Evolutionary conservation across 2,329 filamentous ascomycete species (phyloP), one percentile per base, ranked within the genome.

Genomic region (Ilyonectria destructans): DNA sequence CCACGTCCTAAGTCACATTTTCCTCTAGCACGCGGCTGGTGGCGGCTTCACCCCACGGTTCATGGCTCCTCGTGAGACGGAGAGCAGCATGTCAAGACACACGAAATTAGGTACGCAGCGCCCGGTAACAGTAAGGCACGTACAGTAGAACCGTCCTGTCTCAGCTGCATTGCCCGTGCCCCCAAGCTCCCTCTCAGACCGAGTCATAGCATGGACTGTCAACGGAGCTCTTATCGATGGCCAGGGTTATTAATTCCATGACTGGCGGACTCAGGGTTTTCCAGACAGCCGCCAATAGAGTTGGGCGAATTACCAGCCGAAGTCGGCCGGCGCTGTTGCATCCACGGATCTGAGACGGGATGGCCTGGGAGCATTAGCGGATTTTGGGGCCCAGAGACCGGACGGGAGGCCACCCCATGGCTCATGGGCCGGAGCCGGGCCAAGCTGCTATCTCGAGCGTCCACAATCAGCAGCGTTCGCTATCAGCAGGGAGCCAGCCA

Each of bases 221-320:
- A 59, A 29, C 48, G 26, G 58, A 70, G 72, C 72, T 70, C 69
- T 75, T 75, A 75, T 75, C 73, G 56, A 54, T 49, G 46, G 33
- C 62, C 63, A 61, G 62, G 55, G 26, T 45, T 46, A 46, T 65
- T 66, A 71, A 73, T 70, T 68, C 67, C 69, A 74, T 74, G 54
- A 33, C 65, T 46, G 62, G 65, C 37, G 55, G 61, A 59, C 40
- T 64, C 65, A 43, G 31, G 61, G 70, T 40, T 65, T 48, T 65
- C 48, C 48, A 54, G 58, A 58, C 65, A 59, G 62, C 71, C 48
- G 54, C 74, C 74, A 76, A 76, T 76, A 51, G 66, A 69, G 58
- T 54, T 58, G 58, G 66, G 59, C 37, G 68, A 73, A 73, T 74
- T 75, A 69, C 54, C 49, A 73, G 73, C 74, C 74, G 74, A 76